These are phyloP conservation scores for Butyriboletus loyo DNA, from an alignment of 768 basidiomycete genomes.

Conservation along the genomic window DNA sequence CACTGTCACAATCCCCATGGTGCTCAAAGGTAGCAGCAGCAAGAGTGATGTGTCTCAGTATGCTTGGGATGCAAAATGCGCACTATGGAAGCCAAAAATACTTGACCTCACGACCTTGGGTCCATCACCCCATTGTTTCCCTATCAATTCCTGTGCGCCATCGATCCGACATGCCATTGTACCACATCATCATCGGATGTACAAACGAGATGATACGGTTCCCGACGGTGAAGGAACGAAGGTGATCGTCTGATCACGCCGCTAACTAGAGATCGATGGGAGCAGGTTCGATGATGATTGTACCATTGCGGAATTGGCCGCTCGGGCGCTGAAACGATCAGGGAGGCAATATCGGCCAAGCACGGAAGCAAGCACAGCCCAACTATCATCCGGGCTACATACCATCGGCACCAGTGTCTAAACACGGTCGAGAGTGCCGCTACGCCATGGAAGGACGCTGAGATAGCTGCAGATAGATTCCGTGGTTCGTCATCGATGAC, in stretches of 20 bases:
- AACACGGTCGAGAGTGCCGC: slow-evolving; percentile 24
- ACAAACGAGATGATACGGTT: slow-evolving; percentile 16
- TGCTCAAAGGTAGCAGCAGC: slow-evolving; percentile 8
- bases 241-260: neutral
- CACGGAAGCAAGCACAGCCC: slow-evolving; percentile 18
- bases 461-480: slow-evolving; percentile 2
- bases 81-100: slow-evolving; percentile 20
- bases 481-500: neutral
- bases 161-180: neutral
- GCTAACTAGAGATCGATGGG: neutral
- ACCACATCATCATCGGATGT: slow-evolving; percentile 19
- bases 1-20: slow-evolving; percentile 11
- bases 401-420: slow-evolving; percentile 21
- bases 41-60: slow-evolving; percentile 1
- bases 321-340: slow-evolving; percentile 6
- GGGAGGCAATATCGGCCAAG: slow-evolving; percentile 10
- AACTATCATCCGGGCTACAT: slow-evolving; percentile 21
- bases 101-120: slow-evolving; percentile 25
- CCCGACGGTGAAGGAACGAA: slow-evolving; percentile 6
- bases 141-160: neutral
- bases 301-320: slow-evolving; percentile 7
- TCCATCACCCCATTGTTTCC: neutral
- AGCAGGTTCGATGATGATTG: neutral
- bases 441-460: slow-evolving; percentile 17
- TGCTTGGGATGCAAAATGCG: slow-evolving; percentile 19